phyloP scores from a whole-genome alignment of 169 alveolate species.

The Eimeria acervulina region DNA sequence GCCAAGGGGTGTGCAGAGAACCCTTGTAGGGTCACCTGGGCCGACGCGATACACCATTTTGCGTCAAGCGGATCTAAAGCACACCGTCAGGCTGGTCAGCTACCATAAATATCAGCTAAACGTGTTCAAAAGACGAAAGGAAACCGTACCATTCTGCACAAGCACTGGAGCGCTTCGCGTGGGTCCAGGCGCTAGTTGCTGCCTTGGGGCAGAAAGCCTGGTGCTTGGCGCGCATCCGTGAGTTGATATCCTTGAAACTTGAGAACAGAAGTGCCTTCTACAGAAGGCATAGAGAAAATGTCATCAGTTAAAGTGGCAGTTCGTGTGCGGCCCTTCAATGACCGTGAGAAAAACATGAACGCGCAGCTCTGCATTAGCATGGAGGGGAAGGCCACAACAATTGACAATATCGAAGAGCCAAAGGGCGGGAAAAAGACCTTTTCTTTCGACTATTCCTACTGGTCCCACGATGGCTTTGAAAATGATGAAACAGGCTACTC shows the following conservation, averaged over 20 bases:
- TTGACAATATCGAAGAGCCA: constrained; percentile 86
- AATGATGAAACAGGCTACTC: constrained; percentile 88
- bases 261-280: neutral
- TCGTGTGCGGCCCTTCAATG: constrained; percentile 94
- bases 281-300: constrained; percentile 43
- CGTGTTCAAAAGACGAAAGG: neutral
- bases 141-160: neutral
- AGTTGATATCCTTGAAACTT: neutral
- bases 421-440: constrained; percentile 89
- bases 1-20: neutral
- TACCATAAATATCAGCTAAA: neutral
- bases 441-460: constrained; percentile 95
- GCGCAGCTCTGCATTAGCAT: constrained; percentile 91
- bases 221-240: neutral
- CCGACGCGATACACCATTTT: neutral
- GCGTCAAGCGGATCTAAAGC: neutral
- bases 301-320: constrained; percentile 95
- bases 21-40: neutral
- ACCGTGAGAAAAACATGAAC: constrained; percentile 90
- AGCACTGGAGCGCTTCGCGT: neutral
- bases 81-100: neutral
- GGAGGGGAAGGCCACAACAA: constrained; percentile 90
- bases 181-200: neutral
- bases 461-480: constrained; percentile 96
- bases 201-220: neutral